Conservation (phyloP, 306 rosid species). For the Begonia peltatifolia region DNA sequence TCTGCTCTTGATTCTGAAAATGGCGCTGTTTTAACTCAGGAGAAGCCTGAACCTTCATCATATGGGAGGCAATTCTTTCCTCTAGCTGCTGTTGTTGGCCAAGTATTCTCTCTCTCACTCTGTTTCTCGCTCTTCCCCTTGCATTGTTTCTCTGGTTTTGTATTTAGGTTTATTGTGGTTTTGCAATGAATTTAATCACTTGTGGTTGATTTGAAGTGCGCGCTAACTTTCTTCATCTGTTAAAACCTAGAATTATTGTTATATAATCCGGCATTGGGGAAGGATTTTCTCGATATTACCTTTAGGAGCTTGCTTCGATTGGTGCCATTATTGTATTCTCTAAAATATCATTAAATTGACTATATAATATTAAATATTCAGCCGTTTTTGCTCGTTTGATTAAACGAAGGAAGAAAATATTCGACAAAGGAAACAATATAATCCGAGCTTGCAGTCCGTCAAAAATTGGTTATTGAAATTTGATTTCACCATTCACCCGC, state of each 20-base stretch:
- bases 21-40: constrained; percentile 34
- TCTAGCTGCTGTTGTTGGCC: constrained; percentile 94
- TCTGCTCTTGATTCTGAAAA: constrained; percentile 39
- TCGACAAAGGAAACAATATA: no score
- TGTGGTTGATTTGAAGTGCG: background rate
- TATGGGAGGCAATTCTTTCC: constrained; percentile 83
- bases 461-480: no score
- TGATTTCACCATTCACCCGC: no score
- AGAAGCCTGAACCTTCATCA: constrained; percentile 12
- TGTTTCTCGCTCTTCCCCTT: background rate
- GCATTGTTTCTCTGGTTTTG: constrained; percentile 1
- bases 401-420: no score
- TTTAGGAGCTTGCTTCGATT: no score
- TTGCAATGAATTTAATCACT: background rate
- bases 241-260: background rate
- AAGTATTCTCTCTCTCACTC: constrained; percentile 22
- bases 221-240: background rate
- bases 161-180: background rate
- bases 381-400: no score
- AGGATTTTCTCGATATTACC: no score
- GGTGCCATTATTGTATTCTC: no score
- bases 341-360: no score
- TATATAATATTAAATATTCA: no score
- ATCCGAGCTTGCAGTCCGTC: no score
- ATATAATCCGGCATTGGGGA: no score